Base-by-base conservation (phyloP, 2,329 filamentous ascomycete species). In the Nothopassalora personata region DNA sequence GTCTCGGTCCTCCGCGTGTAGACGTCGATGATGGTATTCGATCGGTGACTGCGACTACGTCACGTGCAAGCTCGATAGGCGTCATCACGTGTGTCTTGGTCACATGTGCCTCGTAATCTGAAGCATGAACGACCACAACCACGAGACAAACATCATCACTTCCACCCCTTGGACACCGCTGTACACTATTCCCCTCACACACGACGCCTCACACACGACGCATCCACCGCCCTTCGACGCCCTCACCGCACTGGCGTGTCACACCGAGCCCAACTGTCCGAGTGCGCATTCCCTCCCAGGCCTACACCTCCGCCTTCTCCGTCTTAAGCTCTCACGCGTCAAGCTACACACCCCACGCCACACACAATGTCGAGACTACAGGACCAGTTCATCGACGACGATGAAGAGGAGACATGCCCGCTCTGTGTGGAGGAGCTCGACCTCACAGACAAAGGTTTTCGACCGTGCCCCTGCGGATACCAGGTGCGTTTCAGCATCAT, bases 371-470 rank as follows among this genome's bases (percentile, higher is more conserved):
- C 78, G 58, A 76, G 78, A 66, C 72, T 74, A 64, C 76, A 79
- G 67, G 79, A 81, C 68, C 78, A 80, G 74, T 80, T 81, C 72
- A 79, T 81, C 74, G 79, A 80, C 68, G 79, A 80, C 62, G 74
- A 76, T 62, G 79, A 81, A 64, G 79, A 81, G 65, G 79, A 81
- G 70, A 76, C 74, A 70, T 99, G 94, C 76, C 94, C 94, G 67
- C 88, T 99, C 64, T 99, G 94, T 74, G 96, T 99, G 72, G 94
- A 99, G 78, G 95, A 99, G 79, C 95, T 99, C 73, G 95, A 99
- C 77, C 86, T 99, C 53, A 95, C 91, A 46, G 94, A 99, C 80
- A 90, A 91, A 75, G 96, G 96, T 77, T 99, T 99, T 77, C 86
- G 88, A 71, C 94, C 94, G 66, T 99, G 94, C 80, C 93, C 93